phyloP scores from a whole-genome alignment of 2,329 filamentous ascomycete species.

The Knoxdaviesia capensis region DNA sequence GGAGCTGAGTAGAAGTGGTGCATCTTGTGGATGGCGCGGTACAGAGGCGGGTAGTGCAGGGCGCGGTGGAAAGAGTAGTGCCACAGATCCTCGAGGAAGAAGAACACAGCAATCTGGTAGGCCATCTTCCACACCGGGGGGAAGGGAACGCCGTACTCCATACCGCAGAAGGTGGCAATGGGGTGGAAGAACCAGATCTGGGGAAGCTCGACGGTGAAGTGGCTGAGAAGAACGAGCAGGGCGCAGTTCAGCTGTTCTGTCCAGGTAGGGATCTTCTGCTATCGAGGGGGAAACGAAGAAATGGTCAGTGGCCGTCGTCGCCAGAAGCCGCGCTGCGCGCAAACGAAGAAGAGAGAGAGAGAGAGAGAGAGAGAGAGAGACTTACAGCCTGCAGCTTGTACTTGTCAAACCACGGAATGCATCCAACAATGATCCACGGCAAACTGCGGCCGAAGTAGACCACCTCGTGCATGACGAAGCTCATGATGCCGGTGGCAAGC shows the following conservation, averaged over 20 bases:
- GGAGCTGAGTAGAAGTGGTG: slow-evolving; percentile 98
- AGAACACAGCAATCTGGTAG: slow-evolving; percentile 82
- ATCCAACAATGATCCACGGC: slow-evolving; percentile 85
- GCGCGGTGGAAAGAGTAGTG: slow-evolving; percentile 93
- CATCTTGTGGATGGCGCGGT: slow-evolving; percentile 96
- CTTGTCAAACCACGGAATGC: slow-evolving; percentile 68
- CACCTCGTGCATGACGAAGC: slow-evolving; percentile 82
- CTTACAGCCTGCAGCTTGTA: slow-evolving; percentile 85
- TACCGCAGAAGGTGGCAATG: slow-evolving; percentile 78
- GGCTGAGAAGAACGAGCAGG: slow-evolving; percentile 74
- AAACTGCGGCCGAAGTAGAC: slow-evolving; percentile 86
- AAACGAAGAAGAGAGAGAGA: background rate
- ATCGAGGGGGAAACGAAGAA: background rate
- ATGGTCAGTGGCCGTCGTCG: too few relatives aligned
- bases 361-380: slow-evolving; percentile 5
- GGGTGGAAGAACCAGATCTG: slow-evolving; percentile 99
- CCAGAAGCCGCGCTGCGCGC: too few relatives aligned
- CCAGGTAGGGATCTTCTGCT: slow-evolving; percentile 71
- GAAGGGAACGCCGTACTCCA: slow-evolving; percentile 78
- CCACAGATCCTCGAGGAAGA: slow-evolving; percentile 91
- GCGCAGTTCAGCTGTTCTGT: slow-evolving; percentile 93
- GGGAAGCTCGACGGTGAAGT: slow-evolving; percentile 94
- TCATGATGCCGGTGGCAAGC: slow-evolving; percentile 92
- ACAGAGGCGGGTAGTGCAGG: slow-evolving; percentile 86
- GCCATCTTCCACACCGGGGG: slow-evolving; percentile 71